Percentiles rank a stretch among this genome's conserved stretches.
Evolutionary conservation across 345 rosid species (phyloP).

Genomic region (Gossypium rotundifolium): DNA sequence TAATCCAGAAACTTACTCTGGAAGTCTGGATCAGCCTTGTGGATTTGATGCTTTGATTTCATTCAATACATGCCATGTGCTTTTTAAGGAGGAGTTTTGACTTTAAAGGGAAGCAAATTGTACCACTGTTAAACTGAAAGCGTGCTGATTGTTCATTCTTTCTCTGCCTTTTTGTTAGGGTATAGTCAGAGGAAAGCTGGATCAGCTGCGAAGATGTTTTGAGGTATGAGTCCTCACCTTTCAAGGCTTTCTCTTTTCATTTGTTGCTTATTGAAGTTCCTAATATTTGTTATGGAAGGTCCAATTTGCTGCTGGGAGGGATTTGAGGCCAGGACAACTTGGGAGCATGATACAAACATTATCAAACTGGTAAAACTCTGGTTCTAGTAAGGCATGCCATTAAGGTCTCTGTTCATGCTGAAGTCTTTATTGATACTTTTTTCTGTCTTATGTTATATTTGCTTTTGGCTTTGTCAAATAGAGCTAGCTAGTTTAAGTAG

Average conservation of each 20-base stretch:
- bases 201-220: constrained; percentile 85
- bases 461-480: background rate
- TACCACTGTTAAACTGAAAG: background rate
- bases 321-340: constrained; percentile 85
- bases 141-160: constrained; percentile 2
- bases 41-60: background rate
- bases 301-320: constrained; percentile 94
- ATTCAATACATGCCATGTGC: background rate
- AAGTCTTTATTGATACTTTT: background rate
- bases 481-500: background rate
- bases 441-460: background rate
- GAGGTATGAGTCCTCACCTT: constrained; percentile 47
- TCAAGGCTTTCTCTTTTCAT: constrained; percentile 1
- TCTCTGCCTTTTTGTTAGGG: constrained; percentile 42
- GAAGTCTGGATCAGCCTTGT: background rate
- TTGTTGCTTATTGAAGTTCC: background rate
- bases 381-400: background rate
- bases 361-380: constrained; percentile 65
- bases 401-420: background rate
- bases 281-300: constrained; percentile 38
- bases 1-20: background rate
- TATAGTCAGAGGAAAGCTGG: constrained; percentile 91
- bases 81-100: background rate
- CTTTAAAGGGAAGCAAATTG: background rate
- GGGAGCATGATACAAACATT: constrained; percentile 78